phyloP scores from a whole-genome alignment of 257 asterid species.

The Handroanthus guayacan region DNA sequence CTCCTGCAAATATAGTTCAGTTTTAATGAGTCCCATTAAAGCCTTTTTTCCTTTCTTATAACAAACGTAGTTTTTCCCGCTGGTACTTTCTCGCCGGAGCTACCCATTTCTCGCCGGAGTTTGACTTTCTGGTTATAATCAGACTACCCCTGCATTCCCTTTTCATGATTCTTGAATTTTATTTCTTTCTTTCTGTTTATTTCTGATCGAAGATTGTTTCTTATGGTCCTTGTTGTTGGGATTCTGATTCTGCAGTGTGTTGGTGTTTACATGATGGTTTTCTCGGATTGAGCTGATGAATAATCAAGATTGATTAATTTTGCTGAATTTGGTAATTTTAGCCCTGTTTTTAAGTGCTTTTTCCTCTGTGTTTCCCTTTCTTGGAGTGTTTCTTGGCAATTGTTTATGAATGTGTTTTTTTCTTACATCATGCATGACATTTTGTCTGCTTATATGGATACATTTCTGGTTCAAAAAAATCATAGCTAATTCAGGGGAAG shows the following conservation, averaged over 20 bases:
- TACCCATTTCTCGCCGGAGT: conserved; percentile 24
- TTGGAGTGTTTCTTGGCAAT: conserved; percentile 24
- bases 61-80: not conserved
- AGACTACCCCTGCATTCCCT: not conserved
- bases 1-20: conserved; percentile 22
- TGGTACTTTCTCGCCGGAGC: conserved; percentile 25
- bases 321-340: conserved; percentile 49
- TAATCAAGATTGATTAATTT: conserved; percentile 21
- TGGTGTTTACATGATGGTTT: conserved; percentile 19
- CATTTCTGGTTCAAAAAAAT: conserved; percentile 31
- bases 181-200: not conserved
- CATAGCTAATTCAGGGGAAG: conserved; percentile 11
- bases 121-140: not conserved
- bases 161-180: conserved; percentile 20
- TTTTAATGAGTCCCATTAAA: conserved; percentile 24
- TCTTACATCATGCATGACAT: conserved; percentile 32
- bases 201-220: not conserved
- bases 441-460: conserved; percentile 11
- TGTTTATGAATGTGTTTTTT: not conserved
- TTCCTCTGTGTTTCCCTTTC: not conserved
- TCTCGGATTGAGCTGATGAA: conserved; percentile 13
- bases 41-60: not conserved
- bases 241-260: conserved; percentile 20
- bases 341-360: conserved; percentile 15
- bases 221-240: not conserved